Conservation (phyloP, 1,284 basidiomycete genomes). For the Chiua sp. region DNA sequence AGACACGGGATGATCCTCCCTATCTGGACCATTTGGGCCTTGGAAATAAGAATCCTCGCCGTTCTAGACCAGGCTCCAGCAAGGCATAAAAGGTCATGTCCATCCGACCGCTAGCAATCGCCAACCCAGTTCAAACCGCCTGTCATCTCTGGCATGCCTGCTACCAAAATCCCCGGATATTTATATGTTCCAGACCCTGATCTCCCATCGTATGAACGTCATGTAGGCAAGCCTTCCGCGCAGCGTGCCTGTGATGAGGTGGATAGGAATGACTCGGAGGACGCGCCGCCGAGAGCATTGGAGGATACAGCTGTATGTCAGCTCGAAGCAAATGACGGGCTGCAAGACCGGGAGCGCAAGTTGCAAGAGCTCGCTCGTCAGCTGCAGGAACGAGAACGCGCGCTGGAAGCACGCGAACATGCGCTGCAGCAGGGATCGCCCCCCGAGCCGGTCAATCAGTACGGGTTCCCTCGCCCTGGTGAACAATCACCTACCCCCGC, state of each 20-base stretch:
- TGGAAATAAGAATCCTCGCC: neutral
- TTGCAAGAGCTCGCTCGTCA: neutral
- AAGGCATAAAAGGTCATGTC: neutral
- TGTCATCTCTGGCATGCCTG: neutral
- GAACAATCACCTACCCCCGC: slow-evolving; percentile 2
- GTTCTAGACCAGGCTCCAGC: neutral
- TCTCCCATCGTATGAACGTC: neutral
- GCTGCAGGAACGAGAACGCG: neutral
- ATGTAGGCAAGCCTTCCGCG: neutral
- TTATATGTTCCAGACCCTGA: neutral
- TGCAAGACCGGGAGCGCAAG: neutral
- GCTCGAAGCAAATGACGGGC: too few species aligned
- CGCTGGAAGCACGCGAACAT: neutral
- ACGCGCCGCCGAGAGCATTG: too few species aligned
- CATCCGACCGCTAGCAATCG: neutral
- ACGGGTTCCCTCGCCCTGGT: slow-evolving; percentile 8
- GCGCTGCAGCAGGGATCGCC: neutral
- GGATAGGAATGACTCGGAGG: neutral
- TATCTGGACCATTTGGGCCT: neutral
- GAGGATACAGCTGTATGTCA: too few species aligned
- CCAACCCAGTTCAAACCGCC: neutral
- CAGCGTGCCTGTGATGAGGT: neutral
- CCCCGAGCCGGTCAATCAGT: slow-evolving; percentile 3
- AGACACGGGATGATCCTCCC: too few species aligned
- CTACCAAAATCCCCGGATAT: neutral